phyloP scores from a whole-genome alignment of 2,329 filamentous ascomycete species.

The Pyrenophora tritici-repentis region DNA sequence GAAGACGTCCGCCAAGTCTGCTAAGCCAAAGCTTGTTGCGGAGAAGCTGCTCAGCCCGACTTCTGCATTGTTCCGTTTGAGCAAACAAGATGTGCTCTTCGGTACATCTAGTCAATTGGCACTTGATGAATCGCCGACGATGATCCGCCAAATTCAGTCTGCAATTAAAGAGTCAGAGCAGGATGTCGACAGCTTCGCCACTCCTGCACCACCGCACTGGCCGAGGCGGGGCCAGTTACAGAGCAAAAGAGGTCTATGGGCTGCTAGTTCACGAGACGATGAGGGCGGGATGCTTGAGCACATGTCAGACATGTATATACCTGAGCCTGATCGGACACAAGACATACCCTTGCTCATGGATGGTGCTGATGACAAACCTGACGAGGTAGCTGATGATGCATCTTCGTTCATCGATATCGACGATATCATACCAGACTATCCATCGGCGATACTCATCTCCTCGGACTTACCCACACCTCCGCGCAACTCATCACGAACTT shows the following conservation, averaged over 20 bases:
- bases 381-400: not conserved
- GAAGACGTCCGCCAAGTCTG: conserved; percentile 31
- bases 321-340: conserved; percentile 39
- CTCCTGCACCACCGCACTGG: conserved; percentile 16
- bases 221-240: conserved; percentile 23
- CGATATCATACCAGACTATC: conserved; percentile 14
- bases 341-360: conserved; percentile 39
- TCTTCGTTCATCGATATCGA: conserved; percentile 28
- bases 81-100: conserved; percentile 46
- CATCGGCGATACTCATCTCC: conserved; percentile 22
- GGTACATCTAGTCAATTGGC: conserved; percentile 50
- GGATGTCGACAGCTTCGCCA: conserved; percentile 11
- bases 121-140: conserved; percentile 45
- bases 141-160: conserved; percentile 42
- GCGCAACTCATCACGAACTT: not conserved
- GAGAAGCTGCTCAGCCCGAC: conserved; percentile 47
- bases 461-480: conserved; percentile 30
- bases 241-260: conserved; percentile 39
- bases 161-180: conserved; percentile 44
- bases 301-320: conserved; percentile 32
- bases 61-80: conserved; percentile 33
- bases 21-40: conserved; percentile 34
- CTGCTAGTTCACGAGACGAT: conserved; percentile 40
- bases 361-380: conserved; percentile 11
- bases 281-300: conserved; percentile 38